phyloP scores from a whole-genome alignment of 768 basidiomycete genomes.

The Harrya chromipes region DNA sequence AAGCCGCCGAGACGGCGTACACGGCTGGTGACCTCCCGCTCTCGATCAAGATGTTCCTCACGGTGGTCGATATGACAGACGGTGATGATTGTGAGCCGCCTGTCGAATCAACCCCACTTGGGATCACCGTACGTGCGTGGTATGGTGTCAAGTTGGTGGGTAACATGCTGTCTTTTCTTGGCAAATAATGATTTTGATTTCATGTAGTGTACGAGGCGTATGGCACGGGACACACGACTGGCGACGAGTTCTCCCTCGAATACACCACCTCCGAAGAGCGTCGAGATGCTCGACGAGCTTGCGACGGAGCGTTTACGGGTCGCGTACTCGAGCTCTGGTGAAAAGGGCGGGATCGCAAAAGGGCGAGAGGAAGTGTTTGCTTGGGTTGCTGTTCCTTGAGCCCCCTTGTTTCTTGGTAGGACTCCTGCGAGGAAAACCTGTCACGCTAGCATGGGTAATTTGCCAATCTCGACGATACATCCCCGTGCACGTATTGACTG shows the following conservation, averaged over 20 bases:
- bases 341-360: slow-evolving; percentile 36
- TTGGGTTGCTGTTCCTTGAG: slow-evolving; percentile 38
- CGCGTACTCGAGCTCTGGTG: slow-evolving; percentile 50
- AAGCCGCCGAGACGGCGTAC: slow-evolving; percentile 86
- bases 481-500: background rate
- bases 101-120: slow-evolving; percentile 48
- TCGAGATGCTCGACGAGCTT: slow-evolving; percentile 62
- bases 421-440: background rate
- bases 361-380: slow-evolving; percentile 42
- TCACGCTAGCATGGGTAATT: background rate
- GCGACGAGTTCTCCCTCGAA: slow-evolving; percentile 51
- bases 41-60: slow-evolving; percentile 75
- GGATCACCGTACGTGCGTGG: slow-evolving; percentile 71
- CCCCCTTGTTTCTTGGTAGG: background rate
- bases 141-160: slow-evolving; percentile 78
- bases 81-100: slow-evolving; percentile 48
- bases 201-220: slow-evolving; percentile 56
- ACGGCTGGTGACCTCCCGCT: slow-evolving; percentile 72
- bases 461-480: slow-evolving; percentile 1
- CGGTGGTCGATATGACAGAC: slow-evolving; percentile 76
- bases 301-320: slow-evolving; percentile 68
- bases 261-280: slow-evolving; percentile 50
- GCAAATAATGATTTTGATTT: slow-evolving; percentile 4
- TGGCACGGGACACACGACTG: slow-evolving; percentile 41
- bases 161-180: slow-evolving; percentile 2